A percentile compares a stretch with the other conserved stretches of the same genome.
Conservation (phyloP, 2,329 filamentous ascomycete species). For the Septoria petroselini region DNA sequence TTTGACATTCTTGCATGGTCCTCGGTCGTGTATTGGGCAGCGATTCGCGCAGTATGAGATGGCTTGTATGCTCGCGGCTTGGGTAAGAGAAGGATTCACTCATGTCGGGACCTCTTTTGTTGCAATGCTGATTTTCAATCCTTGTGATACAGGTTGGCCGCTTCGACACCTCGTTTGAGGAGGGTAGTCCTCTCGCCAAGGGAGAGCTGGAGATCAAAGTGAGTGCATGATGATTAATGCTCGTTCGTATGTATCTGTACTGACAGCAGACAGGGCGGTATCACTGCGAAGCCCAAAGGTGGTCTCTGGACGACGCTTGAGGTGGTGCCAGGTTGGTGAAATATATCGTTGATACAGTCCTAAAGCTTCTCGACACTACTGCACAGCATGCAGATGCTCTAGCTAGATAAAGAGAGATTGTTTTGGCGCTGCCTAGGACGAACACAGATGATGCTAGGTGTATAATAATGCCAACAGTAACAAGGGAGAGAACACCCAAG, state of each 20-base stretch:
- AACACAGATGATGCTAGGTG: too few species aligned
- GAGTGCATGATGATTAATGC: not conserved
- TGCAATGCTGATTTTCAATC: not conserved
- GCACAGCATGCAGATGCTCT: too few species aligned
- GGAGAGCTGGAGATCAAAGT: slow-evolving; percentile 61
- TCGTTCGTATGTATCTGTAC: not conserved
- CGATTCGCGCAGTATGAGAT: slow-evolving; percentile 81
- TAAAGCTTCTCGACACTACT: too few species aligned
- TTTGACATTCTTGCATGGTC: slow-evolving; percentile 81
- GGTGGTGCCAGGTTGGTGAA: slow-evolving; percentile 64
- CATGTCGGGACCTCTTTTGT: not conserved
- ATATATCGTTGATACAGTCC: too few species aligned
- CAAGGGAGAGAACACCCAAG: too few species aligned
- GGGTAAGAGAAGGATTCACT: slow-evolving; percentile 41
- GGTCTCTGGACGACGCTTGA: slow-evolving; percentile 69
- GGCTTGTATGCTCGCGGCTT: slow-evolving; percentile 73
- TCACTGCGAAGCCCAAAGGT: slow-evolving; percentile 69
- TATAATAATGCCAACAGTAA: too few species aligned
- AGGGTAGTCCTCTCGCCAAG: slow-evolving; percentile 43
- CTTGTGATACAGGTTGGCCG: slow-evolving; percentile 52
- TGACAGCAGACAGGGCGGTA: slow-evolving; percentile 45
- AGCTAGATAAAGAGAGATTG: too few species aligned
- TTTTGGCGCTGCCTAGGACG: too few species aligned
- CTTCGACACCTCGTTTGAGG: slow-evolving; percentile 67
- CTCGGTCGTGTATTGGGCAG: slow-evolving; percentile 79